A percentile compares a stretch with the other conserved stretches of the same genome.
Conservation (phyloP, 208 protist genomes). For the Wallacemonas collosoma region DNA sequence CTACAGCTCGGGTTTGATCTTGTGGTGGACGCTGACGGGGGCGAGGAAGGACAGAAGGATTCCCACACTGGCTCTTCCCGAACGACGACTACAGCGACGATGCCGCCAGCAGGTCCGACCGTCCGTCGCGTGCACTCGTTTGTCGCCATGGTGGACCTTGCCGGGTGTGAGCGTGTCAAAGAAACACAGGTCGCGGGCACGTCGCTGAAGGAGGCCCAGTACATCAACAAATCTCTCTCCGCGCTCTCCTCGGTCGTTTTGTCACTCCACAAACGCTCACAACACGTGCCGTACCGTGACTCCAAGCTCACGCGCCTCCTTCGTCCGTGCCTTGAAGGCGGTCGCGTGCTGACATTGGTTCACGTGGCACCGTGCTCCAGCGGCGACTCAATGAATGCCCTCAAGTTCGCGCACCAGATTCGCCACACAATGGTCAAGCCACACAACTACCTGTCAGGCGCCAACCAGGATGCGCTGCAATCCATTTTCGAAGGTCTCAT, state of each 20-base stretch:
- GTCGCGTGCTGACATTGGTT: constrained; percentile 77
- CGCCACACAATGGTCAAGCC: constrained; percentile 73
- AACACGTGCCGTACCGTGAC: constrained; percentile 92
- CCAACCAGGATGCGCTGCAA: constrained; percentile 53
- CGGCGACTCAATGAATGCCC: constrained; percentile 60
- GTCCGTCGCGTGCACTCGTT: constrained; percentile 56
- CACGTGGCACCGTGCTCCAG: constrained; percentile 80
- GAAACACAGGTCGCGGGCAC: constrained; percentile 87
- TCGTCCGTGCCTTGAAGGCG: constrained; percentile 80
- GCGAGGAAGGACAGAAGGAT: constrained; percentile 11
- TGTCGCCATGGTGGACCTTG: constrained; percentile 96
- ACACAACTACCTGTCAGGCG: constrained; percentile 52
- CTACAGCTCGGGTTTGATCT: constrained; percentile 82
- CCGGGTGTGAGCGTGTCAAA: constrained; percentile 95
- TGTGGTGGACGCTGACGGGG: constrained; percentile 7
- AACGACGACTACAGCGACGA: neutral
- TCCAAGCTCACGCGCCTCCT: constrained; percentile 91
- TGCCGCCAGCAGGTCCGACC: neutral
- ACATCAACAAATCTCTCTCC: constrained; percentile 92
- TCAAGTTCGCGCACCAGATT: constrained; percentile 88
- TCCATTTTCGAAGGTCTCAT: constrained; percentile 77
- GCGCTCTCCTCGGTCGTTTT: constrained; percentile 86
- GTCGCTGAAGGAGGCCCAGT: constrained; percentile 85
- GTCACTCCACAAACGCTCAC: constrained; percentile 64
- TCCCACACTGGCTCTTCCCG: neutral